Conservation (phyloP, 1,139 yeast genomes). For the Kodamaea suecica region DNA sequence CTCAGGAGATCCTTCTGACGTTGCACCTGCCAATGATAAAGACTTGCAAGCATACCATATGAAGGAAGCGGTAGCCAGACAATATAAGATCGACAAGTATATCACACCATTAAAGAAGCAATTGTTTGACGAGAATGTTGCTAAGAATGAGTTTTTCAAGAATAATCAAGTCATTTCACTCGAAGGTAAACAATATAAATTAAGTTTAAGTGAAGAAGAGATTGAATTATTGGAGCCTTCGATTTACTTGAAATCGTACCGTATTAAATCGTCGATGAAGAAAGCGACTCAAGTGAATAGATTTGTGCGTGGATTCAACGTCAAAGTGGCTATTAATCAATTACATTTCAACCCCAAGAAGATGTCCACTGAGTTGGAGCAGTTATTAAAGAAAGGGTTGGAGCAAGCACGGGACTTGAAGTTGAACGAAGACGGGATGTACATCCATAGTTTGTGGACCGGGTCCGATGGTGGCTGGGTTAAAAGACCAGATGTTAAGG, state of each 20-base stretch:
- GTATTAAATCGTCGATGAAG: conserved; percentile 82
- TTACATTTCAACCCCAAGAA: conserved; percentile 84
- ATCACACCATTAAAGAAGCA: conserved; percentile 72
- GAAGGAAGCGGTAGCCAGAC: conserved; percentile 28
- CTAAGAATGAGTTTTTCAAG: conserved; percentile 70
- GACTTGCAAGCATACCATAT: conserved; percentile 34
- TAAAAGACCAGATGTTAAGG: conserved; percentile 78
- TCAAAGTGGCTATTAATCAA: conserved; percentile 83
- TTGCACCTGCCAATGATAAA: conserved; percentile 30
- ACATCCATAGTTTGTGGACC: conserved; percentile 83
- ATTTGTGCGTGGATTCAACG: conserved; percentile 65
- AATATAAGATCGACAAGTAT: conserved; percentile 32
- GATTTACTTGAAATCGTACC: conserved; percentile 68
- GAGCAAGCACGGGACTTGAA: conserved; percentile 64
- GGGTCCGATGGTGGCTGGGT: conserved; percentile 82
- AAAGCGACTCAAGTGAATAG: conserved; percentile 82
- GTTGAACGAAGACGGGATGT: conserved; percentile 58
- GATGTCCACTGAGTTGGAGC: conserved; percentile 76
- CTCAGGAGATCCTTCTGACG: conserved; percentile 11
- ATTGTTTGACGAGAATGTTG: conserved; percentile 61
- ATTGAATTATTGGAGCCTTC: conserved; percentile 83
- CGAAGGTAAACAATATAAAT: conserved; percentile 48
- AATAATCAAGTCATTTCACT: conserved; percentile 54
- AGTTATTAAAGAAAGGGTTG: conserved; percentile 68
- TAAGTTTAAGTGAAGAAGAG: conserved; percentile 60